phyloP scores from a whole-genome alignment of 2,329 filamentous ascomycete species.

The Hortaea werneckii region DNA sequence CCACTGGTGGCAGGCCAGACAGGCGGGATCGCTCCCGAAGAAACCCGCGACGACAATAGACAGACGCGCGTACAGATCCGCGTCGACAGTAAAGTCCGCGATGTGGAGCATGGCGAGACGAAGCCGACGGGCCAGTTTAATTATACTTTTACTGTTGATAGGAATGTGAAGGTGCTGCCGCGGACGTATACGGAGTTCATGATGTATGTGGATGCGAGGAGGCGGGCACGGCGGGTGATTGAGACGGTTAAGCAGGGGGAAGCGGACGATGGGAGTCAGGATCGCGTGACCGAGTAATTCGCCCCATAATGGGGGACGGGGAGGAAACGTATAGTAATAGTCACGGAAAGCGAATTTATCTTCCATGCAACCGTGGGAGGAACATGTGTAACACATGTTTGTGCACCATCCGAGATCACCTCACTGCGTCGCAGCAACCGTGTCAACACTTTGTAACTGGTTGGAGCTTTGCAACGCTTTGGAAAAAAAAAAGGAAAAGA shows the following conservation, averaged over 20 bases:
- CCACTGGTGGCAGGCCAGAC: constrained; percentile 32
- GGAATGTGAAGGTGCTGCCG: constrained; percentile 56
- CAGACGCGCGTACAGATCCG: constrained; percentile 58
- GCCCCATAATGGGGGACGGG: too few relatives aligned
- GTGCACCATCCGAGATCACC: too few relatives aligned
- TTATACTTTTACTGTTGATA: constrained; percentile 60
- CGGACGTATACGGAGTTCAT: constrained; percentile 54
- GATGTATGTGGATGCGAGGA: constrained; percentile 52
- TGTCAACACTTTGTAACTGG: too few relatives aligned
- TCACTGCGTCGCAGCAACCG: too few relatives aligned
- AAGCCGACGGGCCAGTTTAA: constrained; percentile 66
- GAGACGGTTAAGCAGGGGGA: constrained; percentile 28
- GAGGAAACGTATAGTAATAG: too few relatives aligned
- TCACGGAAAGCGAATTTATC: too few relatives aligned
- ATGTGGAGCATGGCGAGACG: constrained; percentile 59
- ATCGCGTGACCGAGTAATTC: constrained; percentile 1
- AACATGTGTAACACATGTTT: too few relatives aligned
- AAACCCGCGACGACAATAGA: constrained; percentile 27
- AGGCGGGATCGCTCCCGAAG: constrained; percentile 19
- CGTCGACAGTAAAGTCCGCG: constrained; percentile 60
- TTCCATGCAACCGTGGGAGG: too few relatives aligned
- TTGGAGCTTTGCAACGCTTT: too few relatives aligned
- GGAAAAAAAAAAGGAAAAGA: too few relatives aligned
- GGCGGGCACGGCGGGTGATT: constrained; percentile 44
- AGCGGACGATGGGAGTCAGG: constrained; percentile 8